These are phyloP conservation scores for Choiromyces venosus DNA, from an alignment of 495 filamentous ascomycete genomes.

Conservation along the genomic window DNA sequence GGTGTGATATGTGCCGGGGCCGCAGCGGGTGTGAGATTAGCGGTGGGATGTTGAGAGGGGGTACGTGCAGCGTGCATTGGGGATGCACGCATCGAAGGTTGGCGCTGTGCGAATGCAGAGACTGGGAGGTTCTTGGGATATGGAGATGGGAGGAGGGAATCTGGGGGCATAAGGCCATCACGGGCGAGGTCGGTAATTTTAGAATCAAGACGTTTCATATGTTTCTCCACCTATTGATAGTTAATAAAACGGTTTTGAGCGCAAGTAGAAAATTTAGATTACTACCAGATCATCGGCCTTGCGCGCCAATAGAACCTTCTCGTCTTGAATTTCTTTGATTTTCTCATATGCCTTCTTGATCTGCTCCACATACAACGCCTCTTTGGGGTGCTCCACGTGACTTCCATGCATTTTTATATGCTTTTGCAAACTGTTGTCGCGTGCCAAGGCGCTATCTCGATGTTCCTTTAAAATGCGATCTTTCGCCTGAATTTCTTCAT, in stretches of 20 bases:
- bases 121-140: slow-evolving; percentile 47
- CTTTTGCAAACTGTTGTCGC: slow-evolving; percentile 79
- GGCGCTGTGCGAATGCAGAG: slow-evolving; percentile 36
- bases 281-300: slow-evolving; percentile 64
- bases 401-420: slow-evolving; percentile 82
- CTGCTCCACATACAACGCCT: slow-evolving; percentile 63
- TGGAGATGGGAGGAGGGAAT: slow-evolving; percentile 72
- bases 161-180: slow-evolving; percentile 68
- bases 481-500: slow-evolving; percentile 91
- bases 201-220: slow-evolving; percentile 77
- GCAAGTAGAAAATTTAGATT: slow-evolving; percentile 13
- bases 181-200: slow-evolving; percentile 79
- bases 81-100: slow-evolving; percentile 53
- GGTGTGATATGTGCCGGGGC: slow-evolving; percentile 37
- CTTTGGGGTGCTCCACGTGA: slow-evolving; percentile 75
- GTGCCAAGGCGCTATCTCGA: slow-evolving; percentile 63
- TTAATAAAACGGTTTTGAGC: not conserved
- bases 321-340: slow-evolving; percentile 70
- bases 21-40: slow-evolving; percentile 27
- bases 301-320: slow-evolving; percentile 74
- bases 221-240: slow-evolving; percentile 62
- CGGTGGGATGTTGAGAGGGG: slow-evolving; percentile 45
- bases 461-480: slow-evolving; percentile 73
- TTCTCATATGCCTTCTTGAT: slow-evolving; percentile 67
- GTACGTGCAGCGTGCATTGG: slow-evolving; percentile 50